A percentile compares a stretch with the other conserved stretches of the same genome.
These are phyloP conservation scores for Carex parvula DNA, from an alignment of 176 grass and related monocot species.

Conservation along the genomic window DNA sequence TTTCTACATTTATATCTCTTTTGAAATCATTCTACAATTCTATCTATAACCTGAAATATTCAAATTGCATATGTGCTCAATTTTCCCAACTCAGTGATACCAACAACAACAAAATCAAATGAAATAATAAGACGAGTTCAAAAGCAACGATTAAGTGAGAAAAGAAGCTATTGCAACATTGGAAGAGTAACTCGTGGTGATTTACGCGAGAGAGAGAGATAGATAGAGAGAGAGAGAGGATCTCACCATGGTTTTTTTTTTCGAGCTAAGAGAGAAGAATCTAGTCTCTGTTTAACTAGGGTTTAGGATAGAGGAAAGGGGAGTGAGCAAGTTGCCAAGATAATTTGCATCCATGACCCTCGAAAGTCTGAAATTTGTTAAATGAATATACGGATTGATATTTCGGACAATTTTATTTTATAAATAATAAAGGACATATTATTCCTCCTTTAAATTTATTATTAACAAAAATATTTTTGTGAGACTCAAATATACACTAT, in stretches of 20 bases:
- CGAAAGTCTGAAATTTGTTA: neutral
- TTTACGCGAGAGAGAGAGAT: neutral
- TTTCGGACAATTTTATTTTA: neutral
- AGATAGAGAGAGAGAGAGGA: neutral
- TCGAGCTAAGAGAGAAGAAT: neutral
- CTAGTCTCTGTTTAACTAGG: neutral
- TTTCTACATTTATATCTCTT: neutral
- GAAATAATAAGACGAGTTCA: neutral
- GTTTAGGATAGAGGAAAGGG: neutral
- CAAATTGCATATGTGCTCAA: neutral
- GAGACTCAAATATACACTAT: too few species aligned
- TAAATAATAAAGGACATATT: too few species aligned
- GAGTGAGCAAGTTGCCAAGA: neutral
- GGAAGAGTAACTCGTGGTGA: neutral
- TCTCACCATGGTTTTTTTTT: conserved; percentile 3
- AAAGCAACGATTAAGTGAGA: neutral
- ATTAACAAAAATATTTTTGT: too few species aligned
- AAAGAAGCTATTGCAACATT: neutral
- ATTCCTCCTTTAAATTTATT: too few species aligned
- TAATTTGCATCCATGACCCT: neutral
- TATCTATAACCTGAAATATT: neutral
- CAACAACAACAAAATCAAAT: too few species aligned
- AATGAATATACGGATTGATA: neutral
- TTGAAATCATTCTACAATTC: neutral
- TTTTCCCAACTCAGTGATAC: too few species aligned